These are phyloP conservation scores for Atractiella rhizophila DNA, from an alignment of 768 basidiomycete genomes.

Conservation along the genomic window DNA sequence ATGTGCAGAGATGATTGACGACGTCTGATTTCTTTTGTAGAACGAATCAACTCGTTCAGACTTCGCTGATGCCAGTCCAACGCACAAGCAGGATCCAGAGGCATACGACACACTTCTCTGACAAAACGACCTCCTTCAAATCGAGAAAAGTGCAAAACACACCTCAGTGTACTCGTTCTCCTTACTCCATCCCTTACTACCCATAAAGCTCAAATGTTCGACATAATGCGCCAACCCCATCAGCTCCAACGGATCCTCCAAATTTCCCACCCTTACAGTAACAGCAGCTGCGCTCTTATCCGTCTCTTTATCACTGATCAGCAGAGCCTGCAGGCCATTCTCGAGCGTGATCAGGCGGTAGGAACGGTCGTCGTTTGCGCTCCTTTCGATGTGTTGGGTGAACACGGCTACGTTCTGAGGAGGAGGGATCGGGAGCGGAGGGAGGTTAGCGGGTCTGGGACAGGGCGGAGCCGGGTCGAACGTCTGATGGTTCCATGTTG, in stretches of 20 bases:
- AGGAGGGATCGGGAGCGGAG: not conserved
- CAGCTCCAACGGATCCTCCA: conserved; percentile 83
- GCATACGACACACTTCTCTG: no score
- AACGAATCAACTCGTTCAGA: no score
- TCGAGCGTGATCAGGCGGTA: conserved; percentile 60
- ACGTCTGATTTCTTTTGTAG: no score
- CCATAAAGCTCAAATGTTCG: conserved; percentile 82
- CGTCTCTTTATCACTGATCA: conserved; percentile 58
- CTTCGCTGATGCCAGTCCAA: no score
- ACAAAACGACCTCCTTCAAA: not conserved
- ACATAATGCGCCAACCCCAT: conserved; percentile 84
- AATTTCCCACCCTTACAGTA: conserved; percentile 79
- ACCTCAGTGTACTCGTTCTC: conserved; percentile 91
- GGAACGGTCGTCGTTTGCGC: conserved; percentile 48
- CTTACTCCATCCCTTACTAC: conserved; percentile 32
- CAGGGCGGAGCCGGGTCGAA: not conserved
- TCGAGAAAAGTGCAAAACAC: conserved; percentile 6
- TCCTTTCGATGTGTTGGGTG: conserved; percentile 38
- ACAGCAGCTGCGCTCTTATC: conserved; percentile 89
- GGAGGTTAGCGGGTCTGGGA: not conserved
- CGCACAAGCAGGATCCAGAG: no score
- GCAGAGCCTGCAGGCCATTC: conserved; percentile 64
- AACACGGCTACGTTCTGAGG: conserved; percentile 28
- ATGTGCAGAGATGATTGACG: no score
- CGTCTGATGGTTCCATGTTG: conserved; percentile 3